phyloP scores from a whole-genome alignment of 257 asterid genomes.

The Solanum neorickii region DNA sequence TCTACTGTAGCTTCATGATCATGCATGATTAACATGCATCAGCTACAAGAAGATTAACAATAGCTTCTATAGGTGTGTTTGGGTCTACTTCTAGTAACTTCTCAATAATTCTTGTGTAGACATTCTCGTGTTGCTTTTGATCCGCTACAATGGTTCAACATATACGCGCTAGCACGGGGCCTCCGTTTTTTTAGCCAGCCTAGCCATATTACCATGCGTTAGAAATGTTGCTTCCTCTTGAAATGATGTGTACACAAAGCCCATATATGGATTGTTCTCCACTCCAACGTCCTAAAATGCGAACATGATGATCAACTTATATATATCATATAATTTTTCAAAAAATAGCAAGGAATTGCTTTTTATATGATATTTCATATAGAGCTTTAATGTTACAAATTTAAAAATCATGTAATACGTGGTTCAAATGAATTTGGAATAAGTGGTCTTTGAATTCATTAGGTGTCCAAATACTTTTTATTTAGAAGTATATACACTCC shows the following conservation, averaged over 20 bases:
- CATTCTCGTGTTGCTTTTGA: slow-evolving; percentile 27
- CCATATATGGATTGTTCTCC: slow-evolving; percentile 22
- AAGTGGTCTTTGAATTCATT: neutral
- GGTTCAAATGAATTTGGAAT: neutral
- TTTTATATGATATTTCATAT: neutral
- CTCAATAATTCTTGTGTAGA: slow-evolving; percentile 7
- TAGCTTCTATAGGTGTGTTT: slow-evolving; percentile 3
- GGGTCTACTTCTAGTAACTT: slow-evolving; percentile 23
- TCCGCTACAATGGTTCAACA: slow-evolving; percentile 28
- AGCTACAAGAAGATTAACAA: neutral
- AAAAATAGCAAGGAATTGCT: too few relatives aligned
- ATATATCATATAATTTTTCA: too few relatives aligned
- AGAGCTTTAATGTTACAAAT: neutral
- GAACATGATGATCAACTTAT: neutral
- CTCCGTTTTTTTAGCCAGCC: slow-evolving; percentile 17
- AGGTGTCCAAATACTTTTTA: too few relatives aligned
- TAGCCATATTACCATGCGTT: slow-evolving; percentile 21
- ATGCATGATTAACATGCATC: too few relatives aligned
- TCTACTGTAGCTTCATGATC: too few relatives aligned
- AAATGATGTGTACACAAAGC: slow-evolving; percentile 25
- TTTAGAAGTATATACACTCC: too few relatives aligned
- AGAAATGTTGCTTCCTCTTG: slow-evolving; percentile 28
- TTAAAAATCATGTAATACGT: neutral
- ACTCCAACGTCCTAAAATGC: slow-evolving; percentile 6
- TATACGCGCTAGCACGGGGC: slow-evolving; percentile 13